A percentile compares a stretch with the other conserved stretches of the same genome.
Conservation (phyloP, 2,329 filamentous ascomycete genomes). For the Acrocalymma vagum region DNA sequence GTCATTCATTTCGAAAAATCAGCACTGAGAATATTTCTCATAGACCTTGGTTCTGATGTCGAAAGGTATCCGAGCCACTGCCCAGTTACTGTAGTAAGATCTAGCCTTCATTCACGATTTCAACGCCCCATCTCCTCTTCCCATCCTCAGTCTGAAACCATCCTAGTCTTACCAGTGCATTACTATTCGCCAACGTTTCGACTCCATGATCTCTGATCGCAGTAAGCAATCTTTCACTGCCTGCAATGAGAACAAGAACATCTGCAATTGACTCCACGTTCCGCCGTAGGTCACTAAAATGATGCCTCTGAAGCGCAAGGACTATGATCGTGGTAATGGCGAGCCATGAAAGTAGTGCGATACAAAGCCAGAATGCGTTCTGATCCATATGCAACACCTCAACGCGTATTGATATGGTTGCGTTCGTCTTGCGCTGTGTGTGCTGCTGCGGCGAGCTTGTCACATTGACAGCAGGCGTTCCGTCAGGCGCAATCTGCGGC, state of each 20-base stretch:
- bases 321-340: slow-evolving; percentile 8
- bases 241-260: slow-evolving; percentile 14
- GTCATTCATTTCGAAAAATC: too few species aligned
- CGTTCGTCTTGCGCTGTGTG: slow-evolving; percentile 7
- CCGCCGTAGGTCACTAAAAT: slow-evolving; percentile 4
- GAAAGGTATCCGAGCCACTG: too few species aligned
- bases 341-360: slow-evolving; percentile 12
- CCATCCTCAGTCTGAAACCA: slow-evolving; percentile 16
- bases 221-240: slow-evolving; percentile 14
- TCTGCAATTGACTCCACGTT: slow-evolving; percentile 16
- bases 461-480: slow-evolving; percentile 2
- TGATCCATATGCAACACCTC: slow-evolving; percentile 16
- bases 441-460: slow-evolving; percentile 5
- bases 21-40: too few species aligned
- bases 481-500: slow-evolving; percentile 5
- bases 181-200: slow-evolving; percentile 5
- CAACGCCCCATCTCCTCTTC: slow-evolving; percentile 18
- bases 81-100: too few species aligned
- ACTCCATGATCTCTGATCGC: slow-evolving; percentile 13
- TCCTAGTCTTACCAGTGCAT: slow-evolving; percentile 12
- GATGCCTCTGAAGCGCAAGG: slow-evolving; percentile 5
- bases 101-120: slow-evolving; percentile 16
- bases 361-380: slow-evolving; percentile 4
- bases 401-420: slow-evolving; percentile 8
- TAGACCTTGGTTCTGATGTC: too few species aligned